Conservation (phyloP, 768 basidiomycete species). For the Sporobolomyces phaffii region DNA sequence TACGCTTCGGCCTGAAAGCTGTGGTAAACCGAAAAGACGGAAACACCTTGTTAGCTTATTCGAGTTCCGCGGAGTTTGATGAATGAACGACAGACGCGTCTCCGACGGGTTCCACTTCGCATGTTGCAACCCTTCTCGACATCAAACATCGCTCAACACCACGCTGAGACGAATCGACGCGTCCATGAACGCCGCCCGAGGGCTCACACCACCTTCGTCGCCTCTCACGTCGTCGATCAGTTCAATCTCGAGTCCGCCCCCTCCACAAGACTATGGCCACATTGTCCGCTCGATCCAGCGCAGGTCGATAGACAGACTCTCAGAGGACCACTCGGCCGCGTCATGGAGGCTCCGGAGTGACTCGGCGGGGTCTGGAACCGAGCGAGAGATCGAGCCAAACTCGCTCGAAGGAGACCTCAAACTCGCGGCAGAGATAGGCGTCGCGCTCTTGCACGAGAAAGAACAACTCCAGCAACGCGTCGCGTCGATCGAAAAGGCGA, state of each 20-base stretch:
- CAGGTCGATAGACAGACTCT: slow-evolving; percentile 2
- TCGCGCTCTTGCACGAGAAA: slow-evolving; percentile 61
- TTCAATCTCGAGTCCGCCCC: background rate
- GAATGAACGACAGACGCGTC: no score
- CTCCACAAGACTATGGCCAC: slow-evolving; percentile 7
- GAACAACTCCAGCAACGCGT: slow-evolving; percentile 68
- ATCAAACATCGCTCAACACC: no score
- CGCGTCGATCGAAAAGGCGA: slow-evolving; percentile 42
- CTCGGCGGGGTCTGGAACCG: background rate
- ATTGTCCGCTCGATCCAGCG: slow-evolving; percentile 24
- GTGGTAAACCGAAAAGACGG: no score
- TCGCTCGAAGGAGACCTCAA: slow-evolving; percentile 31
- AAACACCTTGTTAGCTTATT: no score
- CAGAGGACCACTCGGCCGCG: background rate
- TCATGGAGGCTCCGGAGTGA: background rate
- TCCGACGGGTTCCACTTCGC: no score
- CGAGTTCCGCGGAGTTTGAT: no score
- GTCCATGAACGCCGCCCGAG: background rate
- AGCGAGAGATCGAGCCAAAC: background rate
- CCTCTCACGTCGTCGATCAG: background rate
- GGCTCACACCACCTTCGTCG: background rate
- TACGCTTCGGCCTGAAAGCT: no score
- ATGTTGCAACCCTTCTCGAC: no score
- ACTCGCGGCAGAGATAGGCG: slow-evolving; percentile 52
- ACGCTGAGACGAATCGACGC: no score